Conservation (phyloP, 306 rosid genomes). For the Luffa acutangula region DNA sequence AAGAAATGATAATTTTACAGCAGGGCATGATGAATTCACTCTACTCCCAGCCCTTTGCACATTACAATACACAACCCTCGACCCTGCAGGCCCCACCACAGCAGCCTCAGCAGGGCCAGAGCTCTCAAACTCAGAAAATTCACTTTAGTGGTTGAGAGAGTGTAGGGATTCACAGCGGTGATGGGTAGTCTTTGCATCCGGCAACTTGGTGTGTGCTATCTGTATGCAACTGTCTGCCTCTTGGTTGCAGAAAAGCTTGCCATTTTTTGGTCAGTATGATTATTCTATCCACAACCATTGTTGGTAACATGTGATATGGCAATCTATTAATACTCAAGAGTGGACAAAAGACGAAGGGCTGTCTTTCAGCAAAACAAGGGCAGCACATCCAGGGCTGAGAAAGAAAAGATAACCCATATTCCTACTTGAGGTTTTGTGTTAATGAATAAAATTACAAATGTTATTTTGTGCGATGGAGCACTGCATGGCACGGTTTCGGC, state of each 20-base stretch:
- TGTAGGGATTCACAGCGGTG: conserved; percentile 38
- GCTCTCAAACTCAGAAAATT: conserved; percentile 86
- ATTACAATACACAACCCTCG: conserved; percentile 84
- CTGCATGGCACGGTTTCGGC: conserved; percentile 73
- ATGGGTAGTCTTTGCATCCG: conserved; percentile 93
- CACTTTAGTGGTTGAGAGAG: conserved; percentile 76
- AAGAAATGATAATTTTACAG: background rate
- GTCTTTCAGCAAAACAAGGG: conserved; percentile 40
- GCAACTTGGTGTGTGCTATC: conserved; percentile 73
- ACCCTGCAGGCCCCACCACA: conserved; percentile 80
- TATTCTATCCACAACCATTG: conserved; percentile 24
- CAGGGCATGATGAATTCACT: conserved; percentile 86
- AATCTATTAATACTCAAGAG: conserved; percentile 7
- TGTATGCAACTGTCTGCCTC: conserved; percentile 53
- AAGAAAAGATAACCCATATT: conserved; percentile 60
- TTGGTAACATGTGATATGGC: conserved; percentile 19
- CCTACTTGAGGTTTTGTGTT: conserved; percentile 67
- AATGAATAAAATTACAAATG: conserved; percentile 22
- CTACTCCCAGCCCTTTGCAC: conserved; percentile 93
- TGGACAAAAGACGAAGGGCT: conserved; percentile 34
- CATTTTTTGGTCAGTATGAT: conserved; percentile 24
- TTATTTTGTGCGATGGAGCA: conserved; percentile 12
- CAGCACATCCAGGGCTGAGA: conserved; percentile 66
- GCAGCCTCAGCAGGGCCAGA: conserved; percentile 70
- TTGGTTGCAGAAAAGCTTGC: conserved; percentile 29